A percentile compares a stretch with the other conserved stretches of the same genome.
These are phyloP conservation scores for Ganoderma sinense DNA, from an alignment of 1,284 basidiomycete species.

Conservation along the genomic window DNA sequence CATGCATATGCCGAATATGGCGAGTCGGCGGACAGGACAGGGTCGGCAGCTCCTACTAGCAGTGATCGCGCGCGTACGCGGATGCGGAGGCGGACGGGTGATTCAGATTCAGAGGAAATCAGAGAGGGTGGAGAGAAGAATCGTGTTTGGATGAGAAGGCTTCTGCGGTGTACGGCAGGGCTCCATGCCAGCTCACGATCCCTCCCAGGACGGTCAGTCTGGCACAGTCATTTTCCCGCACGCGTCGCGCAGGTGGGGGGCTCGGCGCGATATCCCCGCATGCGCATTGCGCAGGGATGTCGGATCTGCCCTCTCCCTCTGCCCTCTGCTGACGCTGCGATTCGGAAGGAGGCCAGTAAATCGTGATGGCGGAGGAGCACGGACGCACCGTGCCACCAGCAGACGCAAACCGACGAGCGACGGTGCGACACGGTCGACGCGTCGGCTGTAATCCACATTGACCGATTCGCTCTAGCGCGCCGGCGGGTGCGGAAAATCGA, in stretches of 20 bases:
- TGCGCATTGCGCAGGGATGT: no score
- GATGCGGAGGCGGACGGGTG: background rate
- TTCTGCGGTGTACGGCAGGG: background rate
- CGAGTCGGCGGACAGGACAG: background rate
- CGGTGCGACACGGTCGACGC: background rate
- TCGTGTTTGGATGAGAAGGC: background rate
- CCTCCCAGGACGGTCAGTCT: background rate
- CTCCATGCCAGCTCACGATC: conserved; percentile 2
- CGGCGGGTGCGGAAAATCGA: no score
- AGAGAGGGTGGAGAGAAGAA: background rate
- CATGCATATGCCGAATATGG: conserved; percentile 5
- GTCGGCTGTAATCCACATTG: conserved; percentile 18
- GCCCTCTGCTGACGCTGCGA: background rate
- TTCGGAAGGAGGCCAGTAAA: no score
- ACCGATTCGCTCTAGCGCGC: conserved; percentile 22
- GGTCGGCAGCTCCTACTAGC: background rate
- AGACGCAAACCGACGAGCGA: no score
- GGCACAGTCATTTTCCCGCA: background rate
- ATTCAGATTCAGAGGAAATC: background rate
- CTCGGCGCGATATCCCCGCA: background rate
- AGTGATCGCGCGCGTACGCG: background rate
- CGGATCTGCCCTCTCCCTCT: background rate
- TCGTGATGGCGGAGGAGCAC: no score
- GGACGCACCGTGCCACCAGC: background rate
- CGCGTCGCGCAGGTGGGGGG: background rate